Evolutionary conservation across 179 eudicot species (phyloP), one percentile per base, ranked within the genome.

Genomic region (Silene vulgaris): DNA sequence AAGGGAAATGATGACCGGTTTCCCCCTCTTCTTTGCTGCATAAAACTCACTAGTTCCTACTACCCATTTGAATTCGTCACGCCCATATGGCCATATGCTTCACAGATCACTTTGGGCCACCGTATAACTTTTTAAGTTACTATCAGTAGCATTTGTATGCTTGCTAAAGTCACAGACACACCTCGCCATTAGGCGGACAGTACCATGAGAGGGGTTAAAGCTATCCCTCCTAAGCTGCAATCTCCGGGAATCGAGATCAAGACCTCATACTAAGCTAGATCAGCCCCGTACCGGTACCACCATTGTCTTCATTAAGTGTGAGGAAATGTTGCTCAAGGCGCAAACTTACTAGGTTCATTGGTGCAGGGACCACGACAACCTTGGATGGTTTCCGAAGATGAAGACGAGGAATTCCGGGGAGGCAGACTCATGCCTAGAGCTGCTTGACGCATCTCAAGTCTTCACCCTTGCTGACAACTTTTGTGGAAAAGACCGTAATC

Each of bases 351-450:
- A 69, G 43, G 40, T 73, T 78, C 32, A 28, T 74, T 75, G 45
- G 23, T 69, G 72, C 80, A 91, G 97, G 97, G 97, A 26, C 90
- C 94, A 60, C 77, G 65, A 64, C 89, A 79, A 76, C 89, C 88
- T 7, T 91, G 97, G 97, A 91, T 89, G 97, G 82, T 77, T 57
- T 81, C 80, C 40, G 87, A 85, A 56, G 91, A 87, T 1, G 85
- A 78, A 68, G 79, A 75, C 1, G 61, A 75, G 71, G 66, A 75
- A 23, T 11, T 50, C 23, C 48, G 76, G 8, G 76, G 77, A 59
- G 77, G 54, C 45, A 50, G 66, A 28, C 63, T 37, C 69, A 65
- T 29, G 73, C 65, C 80, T 43, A 45, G 56, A 19, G 43, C 82
- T 45, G 68, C 74, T 74, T 87, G 79, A 81, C 50, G 65, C 64